A percentile compares a stretch with the other conserved stretches of the same genome.
Conservation (phyloP, 2,329 filamentous ascomycete genomes). For the Verticillium klebahnii region DNA sequence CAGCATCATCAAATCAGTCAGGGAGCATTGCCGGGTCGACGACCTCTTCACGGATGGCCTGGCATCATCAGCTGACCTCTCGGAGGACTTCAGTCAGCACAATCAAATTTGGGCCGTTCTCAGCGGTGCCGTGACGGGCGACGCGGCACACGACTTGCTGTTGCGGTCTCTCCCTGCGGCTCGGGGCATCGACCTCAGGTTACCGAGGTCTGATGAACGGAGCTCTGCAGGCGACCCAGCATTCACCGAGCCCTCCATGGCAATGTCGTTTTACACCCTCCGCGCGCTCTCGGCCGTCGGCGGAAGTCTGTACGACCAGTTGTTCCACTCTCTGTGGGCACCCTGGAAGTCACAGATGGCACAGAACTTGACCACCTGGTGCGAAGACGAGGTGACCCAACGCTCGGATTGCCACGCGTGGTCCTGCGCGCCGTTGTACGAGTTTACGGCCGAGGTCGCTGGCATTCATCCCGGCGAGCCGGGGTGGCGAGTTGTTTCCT, state of each 20-base stretch:
- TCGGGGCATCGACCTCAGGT: neutral
- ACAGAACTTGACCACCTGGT: constrained; percentile 14
- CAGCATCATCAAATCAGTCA: constrained; percentile 18
- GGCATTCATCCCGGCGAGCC: constrained; percentile 10
- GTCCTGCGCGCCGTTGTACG: constrained; percentile 14
- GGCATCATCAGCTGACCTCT: constrained; percentile 20
- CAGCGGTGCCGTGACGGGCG: constrained; percentile 18
- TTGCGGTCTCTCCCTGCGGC: constrained; percentile 2
- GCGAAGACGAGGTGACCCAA: constrained; percentile 12
- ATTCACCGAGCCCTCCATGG: constrained; percentile 1
- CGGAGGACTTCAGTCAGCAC: constrained; percentile 25
- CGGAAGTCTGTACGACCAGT: constrained; percentile 9
- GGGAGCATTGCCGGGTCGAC: constrained; percentile 25
- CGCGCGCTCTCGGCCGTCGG: constrained; percentile 9
- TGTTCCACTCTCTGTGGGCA: constrained; percentile 13
- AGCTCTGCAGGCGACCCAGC: neutral
- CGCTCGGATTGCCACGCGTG: constrained; percentile 18
- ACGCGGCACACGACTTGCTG: constrained; percentile 12
- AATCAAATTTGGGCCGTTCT: constrained; percentile 31
- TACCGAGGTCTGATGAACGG: too few species aligned
- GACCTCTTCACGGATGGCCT: constrained; percentile 30
- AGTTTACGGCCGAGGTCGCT: constrained; percentile 14
- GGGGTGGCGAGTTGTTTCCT: constrained; percentile 8
- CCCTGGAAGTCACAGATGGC: constrained; percentile 11
- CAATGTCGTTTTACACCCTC: constrained; percentile 16